Percentiles rank a stretch among this genome's conserved stretches.
Evolutionary conservation across 2,329 filamentous ascomycete species (phyloP).

Genomic region (Phaeosphaeria sp.): DNA sequence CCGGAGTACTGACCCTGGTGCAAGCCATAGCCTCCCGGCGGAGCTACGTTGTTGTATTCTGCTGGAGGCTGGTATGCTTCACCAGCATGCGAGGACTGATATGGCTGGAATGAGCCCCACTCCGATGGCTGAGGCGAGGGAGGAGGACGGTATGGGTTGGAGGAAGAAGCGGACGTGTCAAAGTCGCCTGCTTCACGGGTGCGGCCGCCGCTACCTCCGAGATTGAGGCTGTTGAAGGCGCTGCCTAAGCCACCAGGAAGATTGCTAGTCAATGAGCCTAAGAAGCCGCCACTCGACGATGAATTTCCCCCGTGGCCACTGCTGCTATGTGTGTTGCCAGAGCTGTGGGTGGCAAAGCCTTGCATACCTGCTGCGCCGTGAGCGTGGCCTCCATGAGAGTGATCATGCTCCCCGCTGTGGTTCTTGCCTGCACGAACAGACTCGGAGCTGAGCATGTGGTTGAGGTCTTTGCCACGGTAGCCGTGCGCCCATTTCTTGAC

Average conservation of each 20-base stretch:
- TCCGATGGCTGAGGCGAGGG: constrained; percentile 35
- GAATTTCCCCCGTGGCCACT: constrained; percentile 14
- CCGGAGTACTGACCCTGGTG: constrained; percentile 39
- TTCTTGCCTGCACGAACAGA: constrained; percentile 86
- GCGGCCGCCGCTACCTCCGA: constrained; percentile 20
- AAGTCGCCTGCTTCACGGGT: constrained; percentile 33
- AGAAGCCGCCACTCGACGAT: constrained; percentile 27
- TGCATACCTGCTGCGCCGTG: constrained; percentile 39
- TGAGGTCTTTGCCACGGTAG: constrained; percentile 70
- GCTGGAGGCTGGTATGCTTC: constrained; percentile 36
- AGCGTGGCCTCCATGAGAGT: constrained; percentile 33
- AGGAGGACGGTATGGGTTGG: constrained; percentile 26
- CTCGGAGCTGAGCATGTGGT: constrained; percentile 79
- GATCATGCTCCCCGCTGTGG: constrained; percentile 57
- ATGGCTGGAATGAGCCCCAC: constrained; percentile 43
- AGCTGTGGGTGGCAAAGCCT: constrained; percentile 25
- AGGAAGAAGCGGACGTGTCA: constrained; percentile 12
- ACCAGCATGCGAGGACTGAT: constrained; percentile 42
- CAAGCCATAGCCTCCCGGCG: constrained; percentile 34
- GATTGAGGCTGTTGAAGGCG: constrained; percentile 21
- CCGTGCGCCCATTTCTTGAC: constrained; percentile 82
- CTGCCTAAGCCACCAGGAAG: constrained; percentile 27
- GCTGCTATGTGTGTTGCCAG: constrained; percentile 12
- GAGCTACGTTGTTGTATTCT: constrained; percentile 33
- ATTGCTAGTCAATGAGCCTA: constrained; percentile 28